Base-by-base conservation (phyloP, 2,329 filamentous ascomycete species). In the Aspergillus sp. region DNA sequence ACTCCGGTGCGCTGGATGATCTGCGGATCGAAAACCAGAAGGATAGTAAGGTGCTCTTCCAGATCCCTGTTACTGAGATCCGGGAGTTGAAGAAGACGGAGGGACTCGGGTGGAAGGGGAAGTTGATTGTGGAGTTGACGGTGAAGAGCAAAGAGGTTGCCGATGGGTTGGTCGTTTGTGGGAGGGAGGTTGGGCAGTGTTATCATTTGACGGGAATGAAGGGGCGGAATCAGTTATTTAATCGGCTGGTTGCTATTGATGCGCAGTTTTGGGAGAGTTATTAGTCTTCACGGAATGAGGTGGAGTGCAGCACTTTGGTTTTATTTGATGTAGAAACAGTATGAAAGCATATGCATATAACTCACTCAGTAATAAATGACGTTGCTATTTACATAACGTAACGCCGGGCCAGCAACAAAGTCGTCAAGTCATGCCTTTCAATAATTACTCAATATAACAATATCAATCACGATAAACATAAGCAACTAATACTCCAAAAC, bases 231-330 rank as follows among this genome's bases (percentile, higher is more conserved):
- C 85, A 91, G 68, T 63, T 94, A 38, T 93, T 93, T 60, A 93
- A 93, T 69, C 80, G 88, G 13, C 63, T 91, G 48, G 71, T 90
- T 48, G 81, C 85, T 1, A 86, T 91, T 69, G 86, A 86, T 1
- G 78, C 77, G 10, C 87, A 93, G 75, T 89, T 89, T 74, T 93
- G 88, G 88, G 86, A 89, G 72, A 78, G 79, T 47, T 88, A 82
- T 82, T 91, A 46, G 25, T 10, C 7, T 25, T 7, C 25, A 12
- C 10, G 9, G 2, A 27, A 27, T 3, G 9, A 59, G 10, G 9
- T 27, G 25, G 25, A 27, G 25, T 27, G 25, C 7, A 27, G 25
- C 10, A 9, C 25, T 10, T 9, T 9, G 25, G 25, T 27, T 7
- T 22, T 22, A 22, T 20, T 20, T 20, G 20, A 20, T 20, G 20